A percentile compares a stretch with the other conserved stretches of the same genome.
Conservation (phyloP, 2,329 filamentous ascomycete species). For the Stylonectria norvegica region DNA sequence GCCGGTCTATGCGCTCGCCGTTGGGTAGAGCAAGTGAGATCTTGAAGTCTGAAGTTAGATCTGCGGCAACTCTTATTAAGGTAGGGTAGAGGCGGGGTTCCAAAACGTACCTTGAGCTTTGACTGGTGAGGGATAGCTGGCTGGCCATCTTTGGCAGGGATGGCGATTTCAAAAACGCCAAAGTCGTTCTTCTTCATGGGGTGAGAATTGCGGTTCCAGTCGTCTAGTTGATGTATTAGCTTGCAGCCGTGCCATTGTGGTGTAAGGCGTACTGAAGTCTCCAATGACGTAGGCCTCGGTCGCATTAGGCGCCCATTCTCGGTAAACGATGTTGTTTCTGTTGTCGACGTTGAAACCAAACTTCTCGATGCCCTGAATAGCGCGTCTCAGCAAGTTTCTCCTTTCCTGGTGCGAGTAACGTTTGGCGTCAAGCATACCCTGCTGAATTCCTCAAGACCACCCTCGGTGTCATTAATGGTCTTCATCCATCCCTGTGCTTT, state of each 20-base stretch:
- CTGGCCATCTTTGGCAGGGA: slow-evolving; percentile 71
- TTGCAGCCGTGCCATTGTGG: neutral
- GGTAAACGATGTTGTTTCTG: slow-evolving; percentile 83
- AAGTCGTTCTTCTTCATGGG: slow-evolving; percentile 83
- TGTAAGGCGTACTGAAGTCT: slow-evolving; percentile 72
- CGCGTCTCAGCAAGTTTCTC: slow-evolving; percentile 5
- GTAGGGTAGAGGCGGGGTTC: neutral
- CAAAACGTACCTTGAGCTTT: slow-evolving; percentile 86
- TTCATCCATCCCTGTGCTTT: slow-evolving; percentile 86
- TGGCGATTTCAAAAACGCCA: slow-evolving; percentile 79
- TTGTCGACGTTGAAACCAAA: slow-evolving; percentile 80
- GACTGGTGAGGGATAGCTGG: slow-evolving; percentile 86
- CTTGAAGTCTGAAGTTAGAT: slow-evolving; percentile 42
- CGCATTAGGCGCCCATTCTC: slow-evolving; percentile 96
- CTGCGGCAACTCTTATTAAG: neutral
- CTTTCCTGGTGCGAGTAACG: neutral
- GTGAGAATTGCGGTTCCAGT: slow-evolving; percentile 79
- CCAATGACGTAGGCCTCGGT: slow-evolving; percentile 80
- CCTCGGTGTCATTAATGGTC: slow-evolving; percentile 76
- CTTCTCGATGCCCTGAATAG: slow-evolving; percentile 71
- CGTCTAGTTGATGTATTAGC: slow-evolving; percentile 54
- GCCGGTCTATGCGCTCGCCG: slow-evolving; percentile 77
- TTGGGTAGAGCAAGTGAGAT: slow-evolving; percentile 78
- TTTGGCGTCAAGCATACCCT: slow-evolving; percentile 52
- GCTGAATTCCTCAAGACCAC: slow-evolving; percentile 88